Conservation (phyloP, 2,329 filamentous ascomycete species). For the Scedosporium apiospermum region DNA sequence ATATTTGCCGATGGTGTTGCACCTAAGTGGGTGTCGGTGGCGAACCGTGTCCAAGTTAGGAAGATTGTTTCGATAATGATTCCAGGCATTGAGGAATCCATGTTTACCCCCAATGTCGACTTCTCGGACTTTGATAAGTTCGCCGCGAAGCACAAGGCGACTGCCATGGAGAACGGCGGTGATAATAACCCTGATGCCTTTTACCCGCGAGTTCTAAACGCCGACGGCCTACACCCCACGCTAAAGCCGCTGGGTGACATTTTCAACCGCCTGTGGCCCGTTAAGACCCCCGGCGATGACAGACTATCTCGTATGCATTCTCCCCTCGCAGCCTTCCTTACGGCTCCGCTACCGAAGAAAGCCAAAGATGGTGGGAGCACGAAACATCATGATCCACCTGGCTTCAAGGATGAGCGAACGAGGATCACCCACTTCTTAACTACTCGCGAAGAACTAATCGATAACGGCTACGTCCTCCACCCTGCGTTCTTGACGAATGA, state of each 20-base stretch:
- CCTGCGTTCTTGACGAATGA: slow-evolving; percentile 54
- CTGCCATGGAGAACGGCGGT: slow-evolving; percentile 19
- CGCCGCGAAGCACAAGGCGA: slow-evolving; percentile 20
- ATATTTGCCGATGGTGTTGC: slow-evolving; percentile 56
- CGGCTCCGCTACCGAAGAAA: slow-evolving; percentile 58
- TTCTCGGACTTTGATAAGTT: slow-evolving; percentile 31
- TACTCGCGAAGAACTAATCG: slow-evolving; percentile 61
- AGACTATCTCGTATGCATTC: slow-evolving; percentile 75
- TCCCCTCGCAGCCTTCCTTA: slow-evolving; percentile 75
- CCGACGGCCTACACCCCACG: slow-evolving; percentile 40
- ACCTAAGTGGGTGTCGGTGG: slow-evolving; percentile 56
- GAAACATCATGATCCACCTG: slow-evolving; percentile 50
- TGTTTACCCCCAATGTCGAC: slow-evolving; percentile 57
- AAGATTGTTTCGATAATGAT: slow-evolving; percentile 89
- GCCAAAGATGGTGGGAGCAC: slow-evolving; percentile 54
- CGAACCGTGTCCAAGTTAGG: slow-evolving; percentile 52
- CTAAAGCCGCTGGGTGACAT: slow-evolving; percentile 66
- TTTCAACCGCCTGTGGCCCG: slow-evolving; percentile 82
- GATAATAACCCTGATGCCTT: slow-evolving; percentile 47
- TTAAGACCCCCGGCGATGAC: slow-evolving; percentile 79
- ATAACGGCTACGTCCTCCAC: slow-evolving; percentile 79
- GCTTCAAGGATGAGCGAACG: slow-evolving; percentile 67
- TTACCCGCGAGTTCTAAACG: slow-evolving; percentile 44
- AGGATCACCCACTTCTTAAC: slow-evolving; percentile 74
- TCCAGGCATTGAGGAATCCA: slow-evolving; percentile 78